These are phyloP conservation scores for Aquilaria malaccensis DNA, from an alignment of 345 rosid genomes.

Conservation along the genomic window DNA sequence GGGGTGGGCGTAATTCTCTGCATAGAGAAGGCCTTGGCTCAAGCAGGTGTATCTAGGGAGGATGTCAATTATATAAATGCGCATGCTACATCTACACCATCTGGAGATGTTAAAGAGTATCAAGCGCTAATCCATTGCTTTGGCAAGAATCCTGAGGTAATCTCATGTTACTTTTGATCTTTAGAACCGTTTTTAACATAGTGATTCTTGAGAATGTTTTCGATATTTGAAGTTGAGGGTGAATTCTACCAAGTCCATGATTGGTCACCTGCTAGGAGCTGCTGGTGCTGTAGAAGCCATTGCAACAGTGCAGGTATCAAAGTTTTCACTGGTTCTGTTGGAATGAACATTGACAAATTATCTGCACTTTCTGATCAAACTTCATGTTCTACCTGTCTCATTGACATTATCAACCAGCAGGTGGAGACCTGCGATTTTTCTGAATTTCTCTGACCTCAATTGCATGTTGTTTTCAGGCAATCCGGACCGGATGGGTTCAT, in stretches of 20 bases:
- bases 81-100: conserved; percentile 88
- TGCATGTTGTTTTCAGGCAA: conserved; percentile 47
- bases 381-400: background rate
- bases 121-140: conserved; percentile 72
- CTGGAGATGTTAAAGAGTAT: conserved; percentile 85
- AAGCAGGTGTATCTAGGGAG: conserved; percentile 62
- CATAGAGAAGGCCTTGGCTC: conserved; percentile 79
- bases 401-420: background rate
- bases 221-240: conserved; percentile 48
- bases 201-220: conserved; percentile 13
- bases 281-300: conserved; percentile 95
- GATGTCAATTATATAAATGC: conserved; percentile 84
- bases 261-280: conserved; percentile 90
- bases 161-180: conserved; percentile 9
- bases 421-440: background rate
- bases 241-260: conserved; percentile 94
- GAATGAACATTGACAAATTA: too few relatives aligned
- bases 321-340: too few relatives aligned
- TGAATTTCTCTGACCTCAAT: background rate
- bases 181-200: conserved; percentile 2
- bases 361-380: background rate
- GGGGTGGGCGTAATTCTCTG: conserved; percentile 78
- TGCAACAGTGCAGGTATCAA: conserved; percentile 67
- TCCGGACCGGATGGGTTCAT: conserved; percentile 92
- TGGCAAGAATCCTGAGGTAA: conserved; percentile 73